Base-by-base conservation (phyloP, 2,329 filamentous ascomycete species). In the Cytospora paraplurivora region DNA sequence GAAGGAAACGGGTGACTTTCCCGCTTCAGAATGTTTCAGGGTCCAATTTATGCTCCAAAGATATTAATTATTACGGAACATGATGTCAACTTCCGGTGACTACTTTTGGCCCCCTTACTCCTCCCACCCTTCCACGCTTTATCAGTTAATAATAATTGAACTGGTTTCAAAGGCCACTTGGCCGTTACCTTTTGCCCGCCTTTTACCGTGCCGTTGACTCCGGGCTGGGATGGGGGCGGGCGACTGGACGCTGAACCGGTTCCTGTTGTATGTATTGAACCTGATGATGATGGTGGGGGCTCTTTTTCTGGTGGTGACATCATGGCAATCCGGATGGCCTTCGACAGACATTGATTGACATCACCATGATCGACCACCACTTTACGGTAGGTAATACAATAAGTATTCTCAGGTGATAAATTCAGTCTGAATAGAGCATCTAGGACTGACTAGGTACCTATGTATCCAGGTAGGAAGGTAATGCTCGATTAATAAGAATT, bases 1-100 rank as follows among this genome's bases (percentile, higher is more conserved):
- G 5, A 47, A 19, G 8, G 21, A 47, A 47, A 19, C 44, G n/a
- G 44, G n/a, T 21, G 13, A 15, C 41, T 44, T 44, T 7, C 41
- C n/a, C 7, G n/a, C 3, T 44, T 7, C 44, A 27, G 27, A 27
- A 27, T 27, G 27, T 27, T 27, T 4, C 27, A 27, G 27, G 44
- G 44, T 49, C 58, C 38, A 61, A 35, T 49, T 37, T 47, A 49
- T 37, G 35, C 35, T 33, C 58, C 32, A 21, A 49, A 37, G 19
- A 35, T 13, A 52, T 52, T 41, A 12, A 41, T 41, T 52, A 55
- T 44, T 35, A 50, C 44, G n/a, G 38, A 17, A 10, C 59, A 61
- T 61, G 58, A 55, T 61, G 38, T 61, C 51, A 55, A 50, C 6
- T 8, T 8, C 19, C 8, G 12, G 34, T 34, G 51, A 35, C 13